Evolutionary conservation across 352 stramenopile species (phyloP).

Genomic region (Globisporangium nagaii): DNA sequence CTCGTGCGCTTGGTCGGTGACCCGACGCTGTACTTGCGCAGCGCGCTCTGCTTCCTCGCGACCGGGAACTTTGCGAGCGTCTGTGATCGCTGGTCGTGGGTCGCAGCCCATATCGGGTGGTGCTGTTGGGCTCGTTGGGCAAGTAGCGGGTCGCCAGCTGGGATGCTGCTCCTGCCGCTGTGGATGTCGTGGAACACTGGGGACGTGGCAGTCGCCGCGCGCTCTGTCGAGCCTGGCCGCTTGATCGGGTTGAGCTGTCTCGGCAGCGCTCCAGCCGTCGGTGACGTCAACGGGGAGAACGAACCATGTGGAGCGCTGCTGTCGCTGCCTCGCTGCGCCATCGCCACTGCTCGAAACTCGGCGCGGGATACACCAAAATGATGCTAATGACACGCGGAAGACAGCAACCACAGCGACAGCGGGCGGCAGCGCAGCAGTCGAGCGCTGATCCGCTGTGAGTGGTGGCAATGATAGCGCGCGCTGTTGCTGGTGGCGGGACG

Average conservation of each 20-base stretch:
- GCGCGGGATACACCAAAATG: neutral
- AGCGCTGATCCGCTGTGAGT: neutral
- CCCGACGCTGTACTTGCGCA: constrained; percentile 6
- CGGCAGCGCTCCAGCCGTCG: neutral
- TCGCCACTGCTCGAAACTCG: neutral
- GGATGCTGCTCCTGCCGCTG: neutral
- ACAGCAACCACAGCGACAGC: neutral
- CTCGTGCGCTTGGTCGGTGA: constrained; percentile 5
- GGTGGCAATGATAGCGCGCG: too few relatives aligned
- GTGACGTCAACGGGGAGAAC: neutral
- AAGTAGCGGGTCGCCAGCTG: neutral
- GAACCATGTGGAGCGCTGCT: neutral
- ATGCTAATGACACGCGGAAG: neutral
- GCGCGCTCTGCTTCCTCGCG: neutral
- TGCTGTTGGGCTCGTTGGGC: neutral
- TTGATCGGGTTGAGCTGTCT: constrained; percentile 3
- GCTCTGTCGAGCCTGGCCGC: neutral
- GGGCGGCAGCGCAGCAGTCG: neutral
- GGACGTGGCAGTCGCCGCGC: neutral
- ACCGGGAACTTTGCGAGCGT: neutral
- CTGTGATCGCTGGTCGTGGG: constrained; percentile 5
- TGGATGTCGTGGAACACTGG: neutral
- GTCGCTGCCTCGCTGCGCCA: neutral
- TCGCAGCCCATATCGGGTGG: constrained; percentile 1
- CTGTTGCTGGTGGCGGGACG: too few relatives aligned